Base-by-base conservation (phyloP, 2,329 filamentous ascomycete species). In the Diaporthe sp. region DNA sequence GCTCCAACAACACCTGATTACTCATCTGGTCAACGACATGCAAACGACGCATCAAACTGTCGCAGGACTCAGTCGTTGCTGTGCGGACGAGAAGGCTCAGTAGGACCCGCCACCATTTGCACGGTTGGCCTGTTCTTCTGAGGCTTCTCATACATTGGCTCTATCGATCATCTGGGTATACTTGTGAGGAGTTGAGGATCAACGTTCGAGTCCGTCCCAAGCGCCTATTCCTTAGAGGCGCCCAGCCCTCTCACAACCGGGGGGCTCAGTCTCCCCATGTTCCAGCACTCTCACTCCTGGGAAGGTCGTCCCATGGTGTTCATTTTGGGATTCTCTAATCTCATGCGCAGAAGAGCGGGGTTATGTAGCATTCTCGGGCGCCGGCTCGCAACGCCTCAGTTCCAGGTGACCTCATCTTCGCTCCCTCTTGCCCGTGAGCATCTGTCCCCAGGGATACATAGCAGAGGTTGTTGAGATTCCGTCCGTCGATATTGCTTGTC, bases 1-100 rank as follows among this genome's bases (percentile, higher is more conserved):
- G 39, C 17, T 12, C 7, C 2, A 10, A 30, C 1, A 12, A 12
- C 44, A 25, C 15, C 12, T 51, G 63, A 66, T 66, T 51, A 66
- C 63, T 66, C 63, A 66, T 66, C 44, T 4, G 22, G 12, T 32
- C 63, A 66, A 66, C 63, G 63, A 66, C 63, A 66, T 66, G 44
- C 44, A 25, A n/a, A n/a, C 13, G 15, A 47, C 44, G 6, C 5
- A 27, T 13, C 32, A n/a, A 13, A 1, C 8, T 8, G 7, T 22
- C 22, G 51, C 27, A 19, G 42, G 4, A 15, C 3, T 32, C 6
- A 22, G 12, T 35, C 3, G 7, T 15, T 22, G 17, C 17, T 63
- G 13, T 32, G 4, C 59, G 32, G 39, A 58, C 19, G 27, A 10
- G n/a, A 22, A 22, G 3, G 1, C 5, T n/a, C 27, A 22, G 27